A percentile compares a stretch with the other conserved stretches of the same genome.
Conservation (phyloP, 73 alveolate genomes). For the Paraurostyla sp. region DNA sequence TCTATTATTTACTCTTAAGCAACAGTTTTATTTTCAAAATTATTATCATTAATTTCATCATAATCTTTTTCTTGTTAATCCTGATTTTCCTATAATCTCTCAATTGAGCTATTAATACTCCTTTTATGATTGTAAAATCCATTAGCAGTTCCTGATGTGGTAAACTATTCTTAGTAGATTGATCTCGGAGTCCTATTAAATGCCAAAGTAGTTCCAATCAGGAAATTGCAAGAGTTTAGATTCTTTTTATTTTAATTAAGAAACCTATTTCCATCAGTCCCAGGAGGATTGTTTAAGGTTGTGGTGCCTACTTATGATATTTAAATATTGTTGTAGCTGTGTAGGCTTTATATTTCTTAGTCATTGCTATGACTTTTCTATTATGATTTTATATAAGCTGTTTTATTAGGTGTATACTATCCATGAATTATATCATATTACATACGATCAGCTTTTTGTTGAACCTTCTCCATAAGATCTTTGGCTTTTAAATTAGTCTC, state of each 20-base stretch:
- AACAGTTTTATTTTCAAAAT: not conserved
- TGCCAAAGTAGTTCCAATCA: not conserved
- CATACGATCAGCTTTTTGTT: not conserved
- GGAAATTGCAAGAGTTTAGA: slow-evolving; percentile 22
- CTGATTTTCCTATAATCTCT: not conserved
- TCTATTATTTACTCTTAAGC: not conserved
- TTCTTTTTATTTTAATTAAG: not conserved
- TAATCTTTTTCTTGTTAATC: not conserved
- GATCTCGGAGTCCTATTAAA: not conserved
- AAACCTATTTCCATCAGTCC: slow-evolving; percentile 16
- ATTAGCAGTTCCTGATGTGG: not conserved
- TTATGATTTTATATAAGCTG: no score
- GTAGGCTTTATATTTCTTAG: no score
- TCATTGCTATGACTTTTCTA: no score
- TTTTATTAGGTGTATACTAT: not conserved
- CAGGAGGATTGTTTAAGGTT: no score
- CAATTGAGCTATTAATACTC: not conserved
- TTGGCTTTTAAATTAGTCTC: not conserved
- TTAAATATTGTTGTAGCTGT: no score
- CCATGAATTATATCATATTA: slow-evolving; percentile 22
- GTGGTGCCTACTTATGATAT: no score
- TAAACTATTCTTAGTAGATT: not conserved
- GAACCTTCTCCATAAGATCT: not conserved
- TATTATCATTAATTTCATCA: not conserved
- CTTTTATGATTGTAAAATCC: not conserved